Base-by-base conservation (phyloP, 2,329 filamentous ascomycete species). In the Westerdykella sp. region DNA sequence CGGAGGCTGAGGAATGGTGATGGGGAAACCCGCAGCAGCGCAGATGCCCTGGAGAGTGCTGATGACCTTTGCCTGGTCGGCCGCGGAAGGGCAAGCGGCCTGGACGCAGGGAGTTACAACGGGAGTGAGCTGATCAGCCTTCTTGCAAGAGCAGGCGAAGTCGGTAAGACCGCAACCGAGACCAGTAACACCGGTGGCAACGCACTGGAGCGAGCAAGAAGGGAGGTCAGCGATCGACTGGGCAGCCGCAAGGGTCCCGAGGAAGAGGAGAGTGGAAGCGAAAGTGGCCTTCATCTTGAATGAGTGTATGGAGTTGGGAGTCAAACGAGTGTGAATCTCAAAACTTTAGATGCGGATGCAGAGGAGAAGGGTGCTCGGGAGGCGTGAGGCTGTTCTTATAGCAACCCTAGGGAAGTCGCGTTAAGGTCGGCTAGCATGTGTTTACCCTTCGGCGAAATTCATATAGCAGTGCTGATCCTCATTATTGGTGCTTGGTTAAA, bases 111-210 rank as follows among this genome's bases (percentile, higher is more conserved):
- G 70, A 25, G 66, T 67, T 44, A 74, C 55, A 28, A 54, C 42
- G 34, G 50, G 48, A 10, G 69, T 60, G 14, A 74, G 59, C 18
- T 51, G 13, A n/a, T 56, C 49, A 28, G 70, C 55, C 54, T 71
- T 69, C 45, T 61, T 51, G 61, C 72, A 74, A 49, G 73, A 69
- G 59, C 72, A 75, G 22, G 63, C 62, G 48, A 72, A 73, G 58
- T 75, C 70, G 40, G 62, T 66, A 38, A 73, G 45, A 5, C 40
- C 32, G 37, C 61, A 60, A 52, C 70, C 73, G 37, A 69, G 67
- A 46, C 68, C 67, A 13, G 21, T 40, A 40, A 55, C 48, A 18
- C 47, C 46, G 16, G 31, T 54, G 34, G 47, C 41, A 1, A 54
- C 40, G 35, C 55, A 60, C 3, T 32, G 39, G 56, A 72, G 62